These are phyloP conservation scores for Mortierella alpina DNA, from an alignment of 192 early-diverging fungal species.

Conservation along the genomic window DNA sequence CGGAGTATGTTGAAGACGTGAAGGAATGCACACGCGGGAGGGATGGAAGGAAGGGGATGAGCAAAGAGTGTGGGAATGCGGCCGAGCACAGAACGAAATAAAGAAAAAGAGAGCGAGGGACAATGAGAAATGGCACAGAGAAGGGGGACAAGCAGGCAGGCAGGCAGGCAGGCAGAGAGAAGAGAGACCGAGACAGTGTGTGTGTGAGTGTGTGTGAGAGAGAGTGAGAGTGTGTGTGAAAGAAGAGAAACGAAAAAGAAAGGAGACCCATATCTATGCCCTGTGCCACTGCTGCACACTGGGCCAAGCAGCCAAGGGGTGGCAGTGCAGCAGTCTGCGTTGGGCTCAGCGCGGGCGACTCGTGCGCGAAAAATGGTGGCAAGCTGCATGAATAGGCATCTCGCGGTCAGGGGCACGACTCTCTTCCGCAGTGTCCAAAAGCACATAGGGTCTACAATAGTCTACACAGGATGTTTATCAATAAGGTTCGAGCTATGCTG, in stretches of 20 bases:
- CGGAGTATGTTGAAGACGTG: too few relatives aligned
- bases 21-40: too few relatives aligned
- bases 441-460: not conserved
- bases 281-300: not conserved
- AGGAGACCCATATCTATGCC: not conserved
- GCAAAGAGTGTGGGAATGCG: not conserved
- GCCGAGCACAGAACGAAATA: not conserved
- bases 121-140: not conserved
- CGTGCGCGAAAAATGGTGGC: not conserved
- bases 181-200: too few relatives aligned
- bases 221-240: not conserved
- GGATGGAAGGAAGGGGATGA: not conserved
- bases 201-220: not conserved
- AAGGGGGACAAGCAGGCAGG: not conserved
- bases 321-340: too few relatives aligned
- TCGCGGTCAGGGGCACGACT: not conserved
- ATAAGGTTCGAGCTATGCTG: too few relatives aligned
- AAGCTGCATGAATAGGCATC: not conserved
- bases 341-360: too few relatives aligned
- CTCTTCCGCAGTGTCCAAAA: not conserved
- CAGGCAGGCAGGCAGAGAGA: too few relatives aligned
- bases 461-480: too few relatives aligned
- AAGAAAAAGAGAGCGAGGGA: not conserved
- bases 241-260: not conserved
- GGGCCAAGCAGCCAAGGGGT: not conserved